Evolutionary conservation across 1,139 yeast species (phyloP).

Genomic region (Lizanozyma gosingica): DNA sequence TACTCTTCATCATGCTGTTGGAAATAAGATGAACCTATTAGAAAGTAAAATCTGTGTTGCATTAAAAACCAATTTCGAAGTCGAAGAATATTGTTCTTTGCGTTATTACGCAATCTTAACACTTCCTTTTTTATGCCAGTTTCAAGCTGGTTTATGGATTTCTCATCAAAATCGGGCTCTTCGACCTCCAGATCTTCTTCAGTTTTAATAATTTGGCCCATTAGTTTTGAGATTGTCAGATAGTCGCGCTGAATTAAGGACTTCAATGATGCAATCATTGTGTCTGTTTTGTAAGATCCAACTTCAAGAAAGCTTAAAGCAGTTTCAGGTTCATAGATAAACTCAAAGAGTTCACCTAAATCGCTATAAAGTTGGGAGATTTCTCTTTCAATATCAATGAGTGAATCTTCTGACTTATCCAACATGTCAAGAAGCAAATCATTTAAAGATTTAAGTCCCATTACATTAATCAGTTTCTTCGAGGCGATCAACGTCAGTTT

Average conservation of each 20-base stretch:
- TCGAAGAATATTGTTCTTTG: slow-evolving; percentile 5
- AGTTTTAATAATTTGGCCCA: slow-evolving; percentile 8
- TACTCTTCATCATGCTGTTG: slow-evolving; percentile 46
- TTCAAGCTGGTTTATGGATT: slow-evolving; percentile 5
- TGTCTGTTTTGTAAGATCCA: slow-evolving; percentile 29
- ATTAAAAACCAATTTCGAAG: slow-evolving; percentile 48
- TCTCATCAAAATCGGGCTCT: slow-evolving; percentile 8
- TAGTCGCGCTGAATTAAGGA: background rate
- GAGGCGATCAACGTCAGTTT: background rate
- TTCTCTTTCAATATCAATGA: slow-evolving; percentile 41
- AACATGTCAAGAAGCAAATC: slow-evolving; percentile 61
- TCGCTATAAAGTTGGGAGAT: slow-evolving; percentile 36
- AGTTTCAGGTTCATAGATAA: slow-evolving; percentile 34
- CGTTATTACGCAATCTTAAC: background rate
- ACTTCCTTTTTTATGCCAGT: slow-evolving; percentile 5
- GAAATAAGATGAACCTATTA: slow-evolving; percentile 74
- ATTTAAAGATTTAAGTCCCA: slow-evolving; percentile 8
- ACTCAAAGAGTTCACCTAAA: slow-evolving; percentile 59
- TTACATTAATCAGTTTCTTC: background rate
- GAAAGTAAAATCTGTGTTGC: slow-evolving; percentile 68
- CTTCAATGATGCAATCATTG: slow-evolving; percentile 9
- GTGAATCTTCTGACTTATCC: slow-evolving; percentile 39
- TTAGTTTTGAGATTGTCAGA: background rate
- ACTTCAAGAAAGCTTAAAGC: slow-evolving; percentile 39
- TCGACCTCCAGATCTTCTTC: slow-evolving; percentile 7